Base-by-base conservation (phyloP, 441 rosid species). In the Erodium texanum region DNA sequence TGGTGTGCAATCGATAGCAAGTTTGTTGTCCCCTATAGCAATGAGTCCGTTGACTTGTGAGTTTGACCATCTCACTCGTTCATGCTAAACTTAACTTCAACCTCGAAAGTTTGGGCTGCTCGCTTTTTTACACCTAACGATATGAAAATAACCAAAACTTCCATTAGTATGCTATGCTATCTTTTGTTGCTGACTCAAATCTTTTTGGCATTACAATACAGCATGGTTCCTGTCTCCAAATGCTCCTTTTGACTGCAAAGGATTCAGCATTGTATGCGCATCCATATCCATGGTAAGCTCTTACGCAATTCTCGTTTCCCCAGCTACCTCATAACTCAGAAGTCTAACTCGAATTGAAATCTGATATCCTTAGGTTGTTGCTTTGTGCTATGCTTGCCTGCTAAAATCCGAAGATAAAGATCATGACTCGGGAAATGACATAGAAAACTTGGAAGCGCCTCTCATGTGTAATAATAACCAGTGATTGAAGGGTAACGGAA, bases 41-140 rank as follows among this genome's bases (percentile, higher is more conserved):
- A 83, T 85, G 84, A 85, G 84, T 70, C 87, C 89, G 52, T 71
- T 85, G 56, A 83, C 89, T 7, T 64, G 89, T 85, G 45, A 78
- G 84, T 78, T 66, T 1, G 54, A 10, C 1, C 68, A 11, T 5
- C 7, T 18, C 27, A 0, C 5, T 23, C 67, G 14, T 52, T 9
- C 62, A 9, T 23, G n/a, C n/a, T n/a, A n/a, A n/a, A n/a, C n/a
- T n/a, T n/a, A n/a, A n/a, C n/a, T n/a, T n/a, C n/a, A n/a, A n/a
- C n/a, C n/a, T n/a, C n/a, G n/a, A n/a, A n/a, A n/a, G n/a, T n/a
- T n/a, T n/a, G n/a, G n/a, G n/a, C n/a, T n/a, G n/a, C n/a, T n/a
- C n/a, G n/a, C n/a, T n/a, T n/a, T n/a, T n/a, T n/a, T n/a, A n/a
- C n/a, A n/a, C n/a, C n/a, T n/a, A n/a, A n/a, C n/a, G n/a, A n/a